Conservation (phyloP, 2,329 filamentous ascomycete species). For the Fusarium heterosporum region DNA sequence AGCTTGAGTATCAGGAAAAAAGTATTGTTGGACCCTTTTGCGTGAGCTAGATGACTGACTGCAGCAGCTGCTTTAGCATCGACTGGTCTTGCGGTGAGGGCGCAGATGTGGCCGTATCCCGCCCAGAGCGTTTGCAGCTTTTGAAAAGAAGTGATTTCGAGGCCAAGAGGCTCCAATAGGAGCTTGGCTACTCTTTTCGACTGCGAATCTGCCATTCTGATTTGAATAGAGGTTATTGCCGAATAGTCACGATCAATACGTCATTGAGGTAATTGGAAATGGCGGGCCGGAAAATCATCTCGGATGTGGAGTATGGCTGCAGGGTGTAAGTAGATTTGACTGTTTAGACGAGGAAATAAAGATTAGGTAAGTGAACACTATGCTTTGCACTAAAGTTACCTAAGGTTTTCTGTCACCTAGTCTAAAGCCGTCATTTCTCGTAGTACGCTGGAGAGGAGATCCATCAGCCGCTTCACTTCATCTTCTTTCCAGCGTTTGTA, state of each 20-base stretch:
- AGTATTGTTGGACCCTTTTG: constrained; percentile 27
- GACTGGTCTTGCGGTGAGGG: constrained; percentile 58
- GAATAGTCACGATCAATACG: neutral
- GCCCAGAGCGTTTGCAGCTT: constrained; percentile 62
- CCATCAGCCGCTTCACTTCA: too few relatives aligned
- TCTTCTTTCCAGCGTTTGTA: too few relatives aligned
- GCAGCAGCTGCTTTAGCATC: constrained; percentile 34
- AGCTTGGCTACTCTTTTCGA: constrained; percentile 52
- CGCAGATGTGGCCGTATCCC: constrained; percentile 67
- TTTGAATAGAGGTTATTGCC: neutral
- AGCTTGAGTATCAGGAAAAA: constrained; percentile 68
- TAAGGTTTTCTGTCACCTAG: too few relatives aligned
- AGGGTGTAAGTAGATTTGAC: neutral
- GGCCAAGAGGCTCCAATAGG: constrained; percentile 55
- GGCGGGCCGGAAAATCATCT: constrained; percentile 32
- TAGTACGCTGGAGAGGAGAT: too few relatives aligned
- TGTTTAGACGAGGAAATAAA: neutral
- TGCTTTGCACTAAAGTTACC: too few relatives aligned
- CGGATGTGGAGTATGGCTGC: constrained; percentile 10
- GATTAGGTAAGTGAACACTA: neutral
- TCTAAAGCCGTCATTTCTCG: too few relatives aligned
- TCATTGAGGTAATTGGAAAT: constrained; percentile 10
- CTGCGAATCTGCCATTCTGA: constrained; percentile 18
- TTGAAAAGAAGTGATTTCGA: constrained; percentile 55
- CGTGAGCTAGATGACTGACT: constrained; percentile 17